phyloP scores from a whole-genome alignment of 2,329 filamentous ascomycete genomes.

The Aspergillus pseudoterreus region DNA sequence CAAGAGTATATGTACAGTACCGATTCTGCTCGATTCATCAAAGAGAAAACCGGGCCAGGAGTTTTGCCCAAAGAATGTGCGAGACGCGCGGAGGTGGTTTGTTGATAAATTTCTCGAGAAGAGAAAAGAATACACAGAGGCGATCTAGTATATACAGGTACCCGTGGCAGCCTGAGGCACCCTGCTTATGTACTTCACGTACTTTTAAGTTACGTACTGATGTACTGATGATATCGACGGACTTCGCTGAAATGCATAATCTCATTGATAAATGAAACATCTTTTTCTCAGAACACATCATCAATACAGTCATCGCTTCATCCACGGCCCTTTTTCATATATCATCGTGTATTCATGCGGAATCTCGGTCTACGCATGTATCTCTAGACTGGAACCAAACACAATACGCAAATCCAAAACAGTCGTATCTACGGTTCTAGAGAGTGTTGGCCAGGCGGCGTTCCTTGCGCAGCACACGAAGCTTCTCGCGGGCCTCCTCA shows the following conservation, averaged over 20 bases:
- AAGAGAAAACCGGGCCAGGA: background rate
- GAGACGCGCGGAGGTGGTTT: too few species aligned
- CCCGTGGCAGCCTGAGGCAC: background rate
- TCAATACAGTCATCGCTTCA: background rate
- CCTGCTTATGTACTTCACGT: too few species aligned
- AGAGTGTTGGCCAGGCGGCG: slow-evolving; percentile 41
- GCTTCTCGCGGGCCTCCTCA: slow-evolving; percentile 55
- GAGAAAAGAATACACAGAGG: too few species aligned
- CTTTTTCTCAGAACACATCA: background rate
- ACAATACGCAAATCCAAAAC: background rate
- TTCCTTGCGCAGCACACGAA: slow-evolving; percentile 46
- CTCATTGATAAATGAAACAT: background rate
- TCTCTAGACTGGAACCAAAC: background rate
- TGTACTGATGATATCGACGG: too few species aligned
- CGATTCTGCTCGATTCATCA: background rate
- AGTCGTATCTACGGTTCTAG: slow-evolving; percentile 17
- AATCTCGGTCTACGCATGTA: background rate
- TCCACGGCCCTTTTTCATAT: background rate
- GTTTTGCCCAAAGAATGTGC: background rate
- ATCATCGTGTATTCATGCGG: slow-evolving; percentile 2
- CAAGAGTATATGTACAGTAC: background rate
- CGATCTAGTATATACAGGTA: too few species aligned
- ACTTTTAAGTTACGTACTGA: too few species aligned
- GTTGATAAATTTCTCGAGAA: too few species aligned
- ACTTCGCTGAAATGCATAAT: background rate